Evolutionary conservation across 768 basidiomycete genomes (phyloP), one percentile per base, ranked within the genome.

Genomic region (Leccinellum albellum): DNA sequence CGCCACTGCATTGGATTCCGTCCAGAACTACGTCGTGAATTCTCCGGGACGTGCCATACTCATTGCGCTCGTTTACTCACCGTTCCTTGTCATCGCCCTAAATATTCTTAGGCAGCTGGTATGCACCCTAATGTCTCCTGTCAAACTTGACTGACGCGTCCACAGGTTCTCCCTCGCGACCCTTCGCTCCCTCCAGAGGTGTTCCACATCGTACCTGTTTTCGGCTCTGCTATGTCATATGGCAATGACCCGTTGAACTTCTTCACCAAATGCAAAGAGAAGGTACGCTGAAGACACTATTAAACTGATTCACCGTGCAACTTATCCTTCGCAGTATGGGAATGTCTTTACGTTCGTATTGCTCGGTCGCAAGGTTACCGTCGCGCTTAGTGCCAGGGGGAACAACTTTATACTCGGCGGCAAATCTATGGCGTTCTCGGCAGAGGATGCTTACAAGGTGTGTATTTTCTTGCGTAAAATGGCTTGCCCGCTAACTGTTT

Each of bases 361-460:
- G 8, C 75, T 98, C 54, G 97, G 97, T 40, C 85, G 93, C 59
- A 86, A 84, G 51, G 84, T 98, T 62, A 98, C 96, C 2, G 94
- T 95, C 51, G 87, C 92, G 3, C 81, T 98, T 21, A 91, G 94
- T 33, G 79, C 93, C 21, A 90, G 89, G 70, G 97, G 97, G 21
- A 96, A 90, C 73, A 94, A 98, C 75, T 89, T 97, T 64, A 77
- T 98, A 50, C 82, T 98, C 21, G 96, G 97, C 54, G 97, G 97
- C 24, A 97, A 94, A 76, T 86, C 91, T 29, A 86, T 87, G 2
- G 86, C 91, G 26, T 86, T 99, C 60, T 95, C 90, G 45, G 97
- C 97, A 1, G 97, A 99, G 75, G 94, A 94, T 61, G 97, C 94
- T 6, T 99, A 99, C 73, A 94, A 83, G n/a, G 91, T 91, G 66